These are phyloP conservation scores for Cytospora piceae DNA, from an alignment of 2,329 filamentous ascomycete species.

Conservation along the genomic window DNA sequence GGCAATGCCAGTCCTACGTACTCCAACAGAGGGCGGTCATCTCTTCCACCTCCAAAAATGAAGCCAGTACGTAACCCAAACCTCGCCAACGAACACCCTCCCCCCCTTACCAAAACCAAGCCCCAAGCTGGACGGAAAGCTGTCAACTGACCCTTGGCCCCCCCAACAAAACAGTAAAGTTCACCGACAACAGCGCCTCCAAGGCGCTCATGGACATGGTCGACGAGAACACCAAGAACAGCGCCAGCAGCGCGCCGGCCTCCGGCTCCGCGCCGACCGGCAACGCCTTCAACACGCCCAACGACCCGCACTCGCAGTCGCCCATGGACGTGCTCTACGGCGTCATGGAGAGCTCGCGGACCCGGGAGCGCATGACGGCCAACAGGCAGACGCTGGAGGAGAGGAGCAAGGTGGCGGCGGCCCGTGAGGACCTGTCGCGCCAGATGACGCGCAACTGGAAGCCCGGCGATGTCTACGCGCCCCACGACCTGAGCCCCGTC, in stretches of 20 bases:
- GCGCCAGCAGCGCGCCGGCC: conserved; percentile 29
- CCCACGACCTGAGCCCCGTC: conserved; percentile 77
- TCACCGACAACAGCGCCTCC: conserved; percentile 8
- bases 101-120: neutral
- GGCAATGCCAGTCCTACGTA: conserved; percentile 32
- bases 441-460: conserved; percentile 74
- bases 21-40: conserved; percentile 26
- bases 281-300: conserved; percentile 11
- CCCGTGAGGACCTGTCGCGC: conserved; percentile 57
- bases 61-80: conserved; percentile 16
- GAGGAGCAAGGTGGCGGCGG: conserved; percentile 44
- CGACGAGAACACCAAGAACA: conserved; percentile 31
- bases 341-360: conserved; percentile 11
- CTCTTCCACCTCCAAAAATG: conserved; percentile 26
- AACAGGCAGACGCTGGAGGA: conserved; percentile 43
- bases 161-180: conserved; percentile 12
- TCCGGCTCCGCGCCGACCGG: neutral
- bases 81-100: neutral
- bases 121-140: neutral
- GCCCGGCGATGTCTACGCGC: conserved; percentile 84
- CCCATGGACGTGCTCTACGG: conserved; percentile 5
- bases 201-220: conserved; percentile 25
- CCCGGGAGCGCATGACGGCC: conserved; percentile 21
- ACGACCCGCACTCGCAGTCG: neutral
- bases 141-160: conserved; percentile 6